These are phyloP conservation scores for Ichthyophonus hoferi DNA, from an alignment of 208 protist species.

Conservation along the genomic window DNA sequence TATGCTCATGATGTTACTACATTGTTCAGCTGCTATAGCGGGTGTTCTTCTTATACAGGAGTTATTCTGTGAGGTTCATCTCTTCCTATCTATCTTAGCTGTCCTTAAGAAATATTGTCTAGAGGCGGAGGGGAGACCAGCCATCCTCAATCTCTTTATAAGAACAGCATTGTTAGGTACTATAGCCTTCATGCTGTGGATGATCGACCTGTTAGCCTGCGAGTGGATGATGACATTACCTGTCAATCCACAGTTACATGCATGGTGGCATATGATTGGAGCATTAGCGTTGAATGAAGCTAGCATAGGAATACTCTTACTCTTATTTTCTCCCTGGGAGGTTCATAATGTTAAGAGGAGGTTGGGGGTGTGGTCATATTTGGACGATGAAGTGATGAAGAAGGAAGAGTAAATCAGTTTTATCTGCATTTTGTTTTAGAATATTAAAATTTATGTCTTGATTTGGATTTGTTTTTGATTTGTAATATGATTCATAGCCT, in stretches of 20 bases:
- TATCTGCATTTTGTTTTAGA: no score
- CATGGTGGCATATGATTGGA: background rate
- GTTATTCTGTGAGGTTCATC: background rate
- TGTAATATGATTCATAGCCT: no score
- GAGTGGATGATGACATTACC: background rate
- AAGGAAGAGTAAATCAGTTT: background rate
- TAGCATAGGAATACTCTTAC: background rate
- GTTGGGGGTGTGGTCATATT: background rate
- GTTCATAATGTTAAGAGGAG: background rate
- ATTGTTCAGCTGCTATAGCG: background rate
- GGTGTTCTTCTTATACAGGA: background rate
- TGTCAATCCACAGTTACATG: background rate
- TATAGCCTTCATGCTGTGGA: background rate
- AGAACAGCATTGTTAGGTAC: background rate
- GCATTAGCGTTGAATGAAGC: background rate
- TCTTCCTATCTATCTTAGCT: background rate
- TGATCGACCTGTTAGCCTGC: background rate
- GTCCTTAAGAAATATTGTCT: background rate
- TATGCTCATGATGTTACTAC: background rate
- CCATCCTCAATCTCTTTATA: background rate
- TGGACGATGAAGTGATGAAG: background rate
- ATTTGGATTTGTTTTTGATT: no score
- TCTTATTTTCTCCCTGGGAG: background rate
- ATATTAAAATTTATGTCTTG: no score
- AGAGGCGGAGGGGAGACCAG: background rate